Evolutionary conservation across 805 yeast genomes (phyloP).

Genomic region (Kodamaea kaohsiungensis): DNA sequence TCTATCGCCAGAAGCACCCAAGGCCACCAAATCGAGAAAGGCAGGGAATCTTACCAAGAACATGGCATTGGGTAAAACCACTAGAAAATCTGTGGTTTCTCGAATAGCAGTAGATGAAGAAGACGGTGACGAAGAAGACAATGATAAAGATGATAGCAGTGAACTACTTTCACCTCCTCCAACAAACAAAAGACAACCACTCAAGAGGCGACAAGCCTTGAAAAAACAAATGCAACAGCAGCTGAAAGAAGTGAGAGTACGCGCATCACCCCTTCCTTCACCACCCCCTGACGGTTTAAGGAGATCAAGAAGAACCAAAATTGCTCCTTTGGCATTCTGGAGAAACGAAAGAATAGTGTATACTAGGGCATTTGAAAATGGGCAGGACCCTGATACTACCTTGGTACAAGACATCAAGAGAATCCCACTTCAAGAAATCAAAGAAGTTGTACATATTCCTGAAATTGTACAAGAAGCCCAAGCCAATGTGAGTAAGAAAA

Average conservation of each 20-base stretch:
- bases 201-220: conserved; percentile 15
- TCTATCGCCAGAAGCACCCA: conserved; percentile 12
- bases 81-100: conserved; percentile 12
- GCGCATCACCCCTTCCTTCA: conserved; percentile 40
- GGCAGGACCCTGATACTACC: conserved; percentile 44
- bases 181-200: conserved; percentile 14
- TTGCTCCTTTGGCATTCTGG: conserved; percentile 82
- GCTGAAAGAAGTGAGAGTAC: conserved; percentile 1
- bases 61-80: conserved; percentile 31
- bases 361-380: conserved; percentile 32
- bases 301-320: conserved; percentile 63
- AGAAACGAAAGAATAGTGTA: conserved; percentile 76
- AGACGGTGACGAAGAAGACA: conserved; percentile 23
- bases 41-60: conserved; percentile 29
- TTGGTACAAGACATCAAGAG: conserved; percentile 31
- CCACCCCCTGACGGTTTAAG: conserved; percentile 54
- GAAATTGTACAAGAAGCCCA: conserved; percentile 20
- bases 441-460: conserved; percentile 56
- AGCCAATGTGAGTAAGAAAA: conserved; percentile 10
- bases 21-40: conserved; percentile 2
- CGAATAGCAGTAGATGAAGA: conserved; percentile 17
- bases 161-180: conserved; percentile 14
- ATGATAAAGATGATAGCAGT: conserved; percentile 27
- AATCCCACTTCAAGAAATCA: conserved; percentile 56
- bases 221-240: conserved; percentile 5